phyloP scores from a whole-genome alignment of 192 early-diverging fungal species.

The Lobulomyces angularis region DNA sequence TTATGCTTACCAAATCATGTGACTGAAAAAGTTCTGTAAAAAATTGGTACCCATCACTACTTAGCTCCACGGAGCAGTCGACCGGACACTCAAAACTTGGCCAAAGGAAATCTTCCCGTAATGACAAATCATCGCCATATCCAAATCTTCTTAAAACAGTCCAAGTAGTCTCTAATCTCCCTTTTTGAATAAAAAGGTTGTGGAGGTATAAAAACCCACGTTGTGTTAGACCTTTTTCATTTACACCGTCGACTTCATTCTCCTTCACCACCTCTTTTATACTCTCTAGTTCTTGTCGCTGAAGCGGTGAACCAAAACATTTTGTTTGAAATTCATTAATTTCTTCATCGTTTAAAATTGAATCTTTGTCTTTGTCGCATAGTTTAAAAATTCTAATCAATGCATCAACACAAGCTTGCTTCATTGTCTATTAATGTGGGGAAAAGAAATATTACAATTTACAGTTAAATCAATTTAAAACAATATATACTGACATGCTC shows the following conservation, averaged over 20 bases:
- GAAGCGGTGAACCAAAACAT: slow-evolving; percentile 93
- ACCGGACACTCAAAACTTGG: slow-evolving; percentile 80
- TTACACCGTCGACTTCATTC: slow-evolving; percentile 76
- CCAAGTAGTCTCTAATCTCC: slow-evolving; percentile 97
- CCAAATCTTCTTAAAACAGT: slow-evolving; percentile 91
- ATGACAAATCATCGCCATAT: slow-evolving; percentile 85
- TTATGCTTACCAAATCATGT: slow-evolving; percentile 62
- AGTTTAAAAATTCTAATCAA: slow-evolving; percentile 86
- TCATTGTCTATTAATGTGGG: slow-evolving; percentile 44
- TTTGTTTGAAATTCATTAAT: slow-evolving; percentile 94
- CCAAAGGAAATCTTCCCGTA: slow-evolving; percentile 82
- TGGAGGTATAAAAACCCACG: slow-evolving; percentile 89
- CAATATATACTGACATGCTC: slow-evolving; percentile 56
- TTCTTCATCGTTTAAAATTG: slow-evolving; percentile 80
- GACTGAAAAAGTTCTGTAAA: slow-evolving; percentile 87
- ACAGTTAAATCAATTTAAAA: neutral
- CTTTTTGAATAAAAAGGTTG: slow-evolving; percentile 91
- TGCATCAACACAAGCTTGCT: slow-evolving; percentile 81
- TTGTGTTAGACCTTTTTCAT: slow-evolving; percentile 75
- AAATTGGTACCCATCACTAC: slow-evolving; percentile 85
- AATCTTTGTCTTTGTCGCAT: slow-evolving; percentile 92
- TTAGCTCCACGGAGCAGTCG: slow-evolving; percentile 90
- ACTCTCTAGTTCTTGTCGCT: slow-evolving; percentile 88
- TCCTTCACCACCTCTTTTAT: slow-evolving; percentile 91
- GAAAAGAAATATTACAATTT: neutral